These are phyloP conservation scores for Tilletia caries DNA, from an alignment of 1,284 basidiomycete genomes.

Conservation along the genomic window DNA sequence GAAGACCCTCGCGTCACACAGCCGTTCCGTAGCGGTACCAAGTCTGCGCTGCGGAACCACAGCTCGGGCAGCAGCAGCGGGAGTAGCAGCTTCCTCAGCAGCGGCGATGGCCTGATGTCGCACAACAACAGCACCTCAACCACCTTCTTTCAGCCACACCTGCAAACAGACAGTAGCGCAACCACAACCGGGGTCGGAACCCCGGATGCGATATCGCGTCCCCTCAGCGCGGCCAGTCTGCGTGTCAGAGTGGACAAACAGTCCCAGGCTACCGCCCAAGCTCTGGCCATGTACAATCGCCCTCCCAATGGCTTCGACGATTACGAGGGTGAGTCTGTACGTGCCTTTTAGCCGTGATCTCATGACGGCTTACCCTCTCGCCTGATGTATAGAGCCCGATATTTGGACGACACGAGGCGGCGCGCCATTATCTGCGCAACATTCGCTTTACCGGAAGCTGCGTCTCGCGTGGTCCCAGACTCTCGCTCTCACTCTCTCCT, in stretches of 20 bases:
- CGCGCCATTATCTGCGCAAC: slow-evolving; percentile 34
- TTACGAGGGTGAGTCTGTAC: slow-evolving; percentile 11
- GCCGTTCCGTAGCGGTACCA: neutral
- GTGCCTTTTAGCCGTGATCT: slow-evolving; percentile 3
- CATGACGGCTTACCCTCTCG: neutral
- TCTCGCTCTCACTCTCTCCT: slow-evolving; percentile 58
- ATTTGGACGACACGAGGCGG: slow-evolving; percentile 39
- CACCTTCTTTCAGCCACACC: neutral
- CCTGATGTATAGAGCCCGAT: slow-evolving; percentile 9
- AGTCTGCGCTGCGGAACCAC: neutral
- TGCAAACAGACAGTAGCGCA: neutral
- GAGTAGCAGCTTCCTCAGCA: neutral
- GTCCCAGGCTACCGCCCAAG: slow-evolving; percentile 29
- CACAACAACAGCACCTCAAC: neutral
- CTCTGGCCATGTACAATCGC: slow-evolving; percentile 40
- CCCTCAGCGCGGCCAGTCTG: slow-evolving; percentile 40
- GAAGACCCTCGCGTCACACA: neutral
- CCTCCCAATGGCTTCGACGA: slow-evolving; percentile 40
- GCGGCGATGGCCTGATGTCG: neutral
- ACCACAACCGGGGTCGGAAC: neutral
- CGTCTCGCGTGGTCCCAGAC: slow-evolving; percentile 57
- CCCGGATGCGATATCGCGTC: slow-evolving; percentile 31
- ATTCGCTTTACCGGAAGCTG: slow-evolving; percentile 33
- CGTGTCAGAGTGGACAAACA: slow-evolving; percentile 43
- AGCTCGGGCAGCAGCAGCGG: neutral